A percentile compares a stretch with the other conserved stretches of the same genome.
Conservation (phyloP, 2,329 filamentous ascomycete species). For the Xylaria digitata region DNA sequence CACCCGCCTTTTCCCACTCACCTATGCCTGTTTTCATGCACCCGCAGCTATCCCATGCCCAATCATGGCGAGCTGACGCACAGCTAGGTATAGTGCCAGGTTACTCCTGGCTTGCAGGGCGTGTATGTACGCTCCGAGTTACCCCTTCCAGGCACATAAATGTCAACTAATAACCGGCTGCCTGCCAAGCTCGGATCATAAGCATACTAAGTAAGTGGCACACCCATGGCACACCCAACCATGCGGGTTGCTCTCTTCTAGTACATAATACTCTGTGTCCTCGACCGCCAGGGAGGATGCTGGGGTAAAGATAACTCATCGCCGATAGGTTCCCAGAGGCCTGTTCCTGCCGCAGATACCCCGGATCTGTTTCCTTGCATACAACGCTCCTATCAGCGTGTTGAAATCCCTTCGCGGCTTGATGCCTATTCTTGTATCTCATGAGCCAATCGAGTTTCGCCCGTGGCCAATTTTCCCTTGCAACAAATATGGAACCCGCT, state of each 20-base stretch:
- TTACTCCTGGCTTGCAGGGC: not conserved
- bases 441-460: not conserved
- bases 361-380: conserved; percentile 25
- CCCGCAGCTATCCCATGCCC: not conserved
- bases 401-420: not conserved
- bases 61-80: not conserved
- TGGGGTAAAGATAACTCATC: conserved; percentile 5
- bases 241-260: not conserved
- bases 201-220: conserved; percentile 21
- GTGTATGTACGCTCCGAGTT: conserved; percentile 3
- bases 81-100: not conserved
- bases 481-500: too few relatives aligned
- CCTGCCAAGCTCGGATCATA: conserved; percentile 17
- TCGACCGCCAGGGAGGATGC: not conserved
- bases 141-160: conserved; percentile 10
- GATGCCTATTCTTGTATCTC: conserved; percentile 5
- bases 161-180: not conserved
- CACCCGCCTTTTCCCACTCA: conserved; percentile 17
- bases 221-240: not conserved
- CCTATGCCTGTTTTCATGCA: not conserved
- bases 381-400: not conserved
- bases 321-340: conserved; percentile 17
- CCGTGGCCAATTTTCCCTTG: too few relatives aligned
- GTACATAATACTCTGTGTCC: not conserved
- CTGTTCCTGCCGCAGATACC: conserved; percentile 14